Conservation (phyloP, 352 stramenopile genomes). For the Phytophthora niederhauseri region DNA sequence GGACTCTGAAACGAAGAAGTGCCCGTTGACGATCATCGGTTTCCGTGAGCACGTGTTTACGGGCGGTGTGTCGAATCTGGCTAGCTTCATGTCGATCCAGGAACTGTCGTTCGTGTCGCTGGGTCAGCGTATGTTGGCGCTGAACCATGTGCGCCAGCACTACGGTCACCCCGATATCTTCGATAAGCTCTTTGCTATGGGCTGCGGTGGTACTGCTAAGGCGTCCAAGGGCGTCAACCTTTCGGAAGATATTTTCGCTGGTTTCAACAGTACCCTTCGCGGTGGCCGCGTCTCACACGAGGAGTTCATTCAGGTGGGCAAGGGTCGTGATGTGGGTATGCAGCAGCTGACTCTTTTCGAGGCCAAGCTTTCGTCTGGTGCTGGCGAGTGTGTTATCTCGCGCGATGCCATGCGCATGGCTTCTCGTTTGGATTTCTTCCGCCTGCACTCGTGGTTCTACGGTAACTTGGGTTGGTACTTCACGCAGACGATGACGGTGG, state of each 20-base stretch:
- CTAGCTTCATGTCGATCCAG: conserved; percentile 90
- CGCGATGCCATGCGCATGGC: conserved; percentile 97
- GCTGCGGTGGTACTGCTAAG: conserved; percentile 82
- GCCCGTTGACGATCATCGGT: conserved; percentile 83
- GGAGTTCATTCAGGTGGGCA: conserved; percentile 93
- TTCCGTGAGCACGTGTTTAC: conserved; percentile 91
- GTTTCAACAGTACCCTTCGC: conserved; percentile 86
- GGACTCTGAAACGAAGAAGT: conserved; percentile 68
- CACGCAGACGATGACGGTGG: conserved; percentile 97
- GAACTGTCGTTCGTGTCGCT: conserved; percentile 88
- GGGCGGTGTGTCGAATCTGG: conserved; percentile 81
- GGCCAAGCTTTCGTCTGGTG: conserved; percentile 97
- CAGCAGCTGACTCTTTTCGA: conserved; percentile 99
- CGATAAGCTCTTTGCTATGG: conserved; percentile 88
- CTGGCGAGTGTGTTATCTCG: conserved; percentile 97
- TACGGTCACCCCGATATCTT: conserved; percentile 92
- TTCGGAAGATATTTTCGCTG: conserved; percentile 91
- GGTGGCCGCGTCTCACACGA: conserved; percentile 80
- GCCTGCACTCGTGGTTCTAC: conserved; percentile 98
- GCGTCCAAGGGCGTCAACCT: conserved; percentile 86
- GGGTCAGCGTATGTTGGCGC: conserved; percentile 82
- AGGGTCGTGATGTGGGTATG: conserved; percentile 99
- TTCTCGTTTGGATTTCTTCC: conserved; percentile 97
- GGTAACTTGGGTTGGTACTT: conserved; percentile 99
- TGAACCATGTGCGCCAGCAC: conserved; percentile 81